Percentiles rank a stretch among this genome's conserved stretches.
Conservation (phyloP, 441 rosid genomes). For the Breynia disticha region DNA sequence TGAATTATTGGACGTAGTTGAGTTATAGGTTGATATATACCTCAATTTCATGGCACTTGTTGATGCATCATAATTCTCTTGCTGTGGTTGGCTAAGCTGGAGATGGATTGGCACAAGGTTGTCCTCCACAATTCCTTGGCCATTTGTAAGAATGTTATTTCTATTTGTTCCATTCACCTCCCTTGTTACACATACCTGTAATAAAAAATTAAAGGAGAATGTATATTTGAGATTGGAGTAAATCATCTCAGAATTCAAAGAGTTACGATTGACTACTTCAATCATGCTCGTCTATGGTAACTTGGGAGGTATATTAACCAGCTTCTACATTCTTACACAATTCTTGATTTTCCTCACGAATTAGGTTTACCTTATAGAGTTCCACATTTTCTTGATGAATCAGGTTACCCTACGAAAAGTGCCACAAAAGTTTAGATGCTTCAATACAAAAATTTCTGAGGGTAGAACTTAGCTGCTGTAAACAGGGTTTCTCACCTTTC, state of each 20-base stretch:
- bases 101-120: constrained; percentile 56
- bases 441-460: constrained; percentile 10
- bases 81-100: constrained; percentile 88
- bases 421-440: constrained; percentile 10
- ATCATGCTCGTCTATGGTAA: constrained; percentile 10
- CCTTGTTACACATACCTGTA: constrained; percentile 58
- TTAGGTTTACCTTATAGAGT: constrained; percentile 65
- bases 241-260: constrained; percentile 14
- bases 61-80: constrained; percentile 39
- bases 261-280: constrained; percentile 7
- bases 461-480: constrained; percentile 7
- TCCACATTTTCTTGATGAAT: constrained; percentile 81
- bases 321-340: constrained; percentile 37
- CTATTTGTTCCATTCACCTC: constrained; percentile 38
- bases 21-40: constrained; percentile 26
- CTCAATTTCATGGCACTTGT: constrained; percentile 39
- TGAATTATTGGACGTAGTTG: constrained; percentile 3
- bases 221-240: constrained; percentile 17
- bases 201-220: constrained; percentile 12
- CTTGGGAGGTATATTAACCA: constrained; percentile 5
- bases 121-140: constrained; percentile 40
- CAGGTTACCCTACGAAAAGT: constrained; percentile 53
- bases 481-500: constrained; percentile 38
- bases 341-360: constrained; percentile 54
- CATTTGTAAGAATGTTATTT: constrained; percentile 34